Base-by-base conservation (phyloP, 768 basidiomycete genomes). In the Stropharia rugosoannulata region DNA sequence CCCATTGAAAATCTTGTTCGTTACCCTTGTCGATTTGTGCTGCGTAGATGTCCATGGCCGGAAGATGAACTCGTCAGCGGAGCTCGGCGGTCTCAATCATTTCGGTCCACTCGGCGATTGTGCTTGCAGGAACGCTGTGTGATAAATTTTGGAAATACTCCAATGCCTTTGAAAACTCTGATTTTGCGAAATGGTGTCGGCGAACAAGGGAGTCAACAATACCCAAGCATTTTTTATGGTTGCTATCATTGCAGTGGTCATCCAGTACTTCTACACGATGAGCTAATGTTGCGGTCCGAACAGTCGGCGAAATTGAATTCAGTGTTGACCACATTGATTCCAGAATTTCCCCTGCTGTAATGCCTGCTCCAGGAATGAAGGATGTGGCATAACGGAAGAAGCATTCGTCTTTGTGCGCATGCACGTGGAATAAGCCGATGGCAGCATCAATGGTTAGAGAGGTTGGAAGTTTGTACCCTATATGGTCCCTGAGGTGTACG, bases 171-270 rank as follows among this genome's bases (percentile, higher is more conserved):
- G 0, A n/a, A 22, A 22, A 22, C 22, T 22, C 22, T 4, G 4
- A 4, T 22, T 22, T 22, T 22, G 22, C 22, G 4, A 2, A 22
- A 22, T 22, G 15, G 29, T 56, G n/a, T 3, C 37, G 13, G 5
- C 40, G 36, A 25, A 54, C 13, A 48, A 59, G 19, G 48, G 51
- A 45, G 3, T 38, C 29, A 39, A 41, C 39, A 13, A 67, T 68
- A 0, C 38, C 44, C 1, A 64, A 18, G 19, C 59, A 22, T 42
- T 68, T 67, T 44, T 64, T 68, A 32, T 61, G 62, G 51, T 70
- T 68, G 6, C 60, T 61, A 49, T 67, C 63, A 45, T 44, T 54
- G 35, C 65, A 65, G 42, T 68, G 64, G 55, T 68, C 62, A 50
- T 68, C 63, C 2, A 68, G 42, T 2, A 62, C 56, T 42, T 70